Base-by-base conservation (phyloP, 179 eudicot species). In the Amaranthus tricolor region DNA sequence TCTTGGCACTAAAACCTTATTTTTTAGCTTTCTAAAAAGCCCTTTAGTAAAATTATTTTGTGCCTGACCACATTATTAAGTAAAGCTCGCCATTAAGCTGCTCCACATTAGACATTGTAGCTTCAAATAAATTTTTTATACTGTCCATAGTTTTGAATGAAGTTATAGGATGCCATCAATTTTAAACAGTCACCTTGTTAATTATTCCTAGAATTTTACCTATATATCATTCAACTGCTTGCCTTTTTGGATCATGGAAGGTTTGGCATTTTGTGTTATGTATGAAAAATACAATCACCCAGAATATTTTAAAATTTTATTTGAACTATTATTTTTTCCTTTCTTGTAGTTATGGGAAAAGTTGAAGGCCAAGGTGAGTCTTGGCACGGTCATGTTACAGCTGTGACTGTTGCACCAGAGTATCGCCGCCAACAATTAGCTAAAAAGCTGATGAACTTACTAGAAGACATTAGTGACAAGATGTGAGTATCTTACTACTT, bases 361-460 rank as follows among this genome's bases (percentile, higher is more conserved):
- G 96, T 95, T 77, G 99, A 95, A 87, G 99, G 99, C 66, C 96
- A 95, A 82, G 99, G 99, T 53, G 97, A 95, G 85, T 92, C 96
- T 63, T 95, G 99, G 99, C 99, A 95, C 89, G 99, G 99, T 59
- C 99, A 93, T 82, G 99, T 95, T 66, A 95, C 99, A 56, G 93
- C 99, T 71, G 95, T 95, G 40, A 92, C 90, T 72, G 99, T 95
- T 81, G 88, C 93, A 70, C 96, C 99, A 73, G 97, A 95, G 80
- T 95, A 89, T 68, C 96, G 97, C 47, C 83, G 97, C 66, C 97
- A 95, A 74, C 89, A 92, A 71, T 81, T 92, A 80, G 99, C 95
- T 71, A 92, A 92, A 82, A 95, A 90, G 71, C 80, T 95, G 82
- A 95, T 92, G 99, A 83, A 90, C 76, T 77, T 95, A 60, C 86